Evolutionary conservation across 148 eudicot species (phyloP).

Genomic region (Nepenthes mirabilis): DNA sequence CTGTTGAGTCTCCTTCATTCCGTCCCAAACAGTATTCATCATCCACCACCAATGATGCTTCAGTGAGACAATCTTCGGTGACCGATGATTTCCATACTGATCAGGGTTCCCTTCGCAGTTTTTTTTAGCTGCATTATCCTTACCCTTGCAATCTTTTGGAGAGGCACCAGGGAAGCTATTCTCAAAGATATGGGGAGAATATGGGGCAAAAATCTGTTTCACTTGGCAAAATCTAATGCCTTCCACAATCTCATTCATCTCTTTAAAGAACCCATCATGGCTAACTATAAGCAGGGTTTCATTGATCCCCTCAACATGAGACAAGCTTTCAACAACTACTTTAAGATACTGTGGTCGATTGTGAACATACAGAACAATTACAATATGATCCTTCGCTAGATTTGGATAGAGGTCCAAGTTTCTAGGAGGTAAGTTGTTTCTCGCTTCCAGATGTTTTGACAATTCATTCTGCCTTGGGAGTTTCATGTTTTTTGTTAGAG

Average conservation of each 20-base stretch:
- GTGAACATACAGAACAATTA: constrained; percentile 85
- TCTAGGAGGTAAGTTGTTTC: constrained; percentile 54
- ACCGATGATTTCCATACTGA: constrained; percentile 87
- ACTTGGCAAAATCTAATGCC: constrained; percentile 77
- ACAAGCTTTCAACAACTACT: constrained; percentile 68
- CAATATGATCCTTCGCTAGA: constrained; percentile 50
- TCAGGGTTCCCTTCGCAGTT: constrained; percentile 64
- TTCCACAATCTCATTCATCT: constrained; percentile 81
- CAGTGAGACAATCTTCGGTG: constrained; percentile 79
- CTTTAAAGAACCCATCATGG: constrained; percentile 85
- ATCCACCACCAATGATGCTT: constrained; percentile 99
- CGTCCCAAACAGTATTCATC: constrained; percentile 98
- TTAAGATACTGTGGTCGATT: constrained; percentile 80
- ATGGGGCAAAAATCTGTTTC: constrained; percentile 86
- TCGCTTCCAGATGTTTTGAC: constrained; percentile 38
- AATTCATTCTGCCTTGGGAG: constrained; percentile 50
- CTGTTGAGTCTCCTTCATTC: constrained; percentile 51
- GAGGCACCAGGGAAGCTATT: constrained; percentile 76
- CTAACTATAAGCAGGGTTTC: constrained; percentile 83
- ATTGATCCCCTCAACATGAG: constrained; percentile 61
- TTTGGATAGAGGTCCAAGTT: constrained; percentile 63
- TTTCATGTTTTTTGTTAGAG: constrained; percentile 9
- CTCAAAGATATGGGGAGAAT: constrained; percentile 66
- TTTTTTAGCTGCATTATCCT: constrained; percentile 34
- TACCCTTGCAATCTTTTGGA: constrained; percentile 50